These are phyloP conservation scores for Tagetes erecta DNA, from an alignment of 129 eudicot species.

Conservation along the genomic window DNA sequence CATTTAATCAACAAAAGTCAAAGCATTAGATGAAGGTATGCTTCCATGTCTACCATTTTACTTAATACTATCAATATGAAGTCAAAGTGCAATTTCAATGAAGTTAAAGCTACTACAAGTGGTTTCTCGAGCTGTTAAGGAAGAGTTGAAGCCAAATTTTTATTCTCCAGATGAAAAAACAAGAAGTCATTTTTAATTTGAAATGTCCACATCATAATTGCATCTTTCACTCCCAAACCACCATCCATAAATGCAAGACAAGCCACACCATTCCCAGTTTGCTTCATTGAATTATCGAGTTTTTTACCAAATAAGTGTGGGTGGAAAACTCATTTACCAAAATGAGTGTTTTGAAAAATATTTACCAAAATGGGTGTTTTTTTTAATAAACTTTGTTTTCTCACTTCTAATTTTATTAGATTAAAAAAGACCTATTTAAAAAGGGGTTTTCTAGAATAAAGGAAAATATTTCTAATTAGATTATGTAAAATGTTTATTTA, in stretches of 20 bases:
- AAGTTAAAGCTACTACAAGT: conserved; percentile 49
- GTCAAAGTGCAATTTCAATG: conserved; percentile 8
- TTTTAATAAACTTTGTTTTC: too few relatives aligned
- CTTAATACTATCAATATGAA: background rate
- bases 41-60: background rate
- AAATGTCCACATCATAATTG: conserved; percentile 33
- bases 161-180: conserved; percentile 38
- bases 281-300: conserved; percentile 35
- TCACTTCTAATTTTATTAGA: too few relatives aligned
- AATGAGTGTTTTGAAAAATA: too few relatives aligned
- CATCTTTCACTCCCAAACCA: background rate
- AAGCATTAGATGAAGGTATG: background rate
- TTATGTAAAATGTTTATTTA: too few relatives aligned
- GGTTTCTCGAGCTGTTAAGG: conserved; percentile 32
- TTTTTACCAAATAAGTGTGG: too few relatives aligned
- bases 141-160: conserved; percentile 46
- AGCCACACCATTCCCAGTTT: conserved; percentile 25
- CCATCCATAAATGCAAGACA: conserved; percentile 14
- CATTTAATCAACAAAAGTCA: background rate
- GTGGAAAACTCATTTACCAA: too few relatives aligned
- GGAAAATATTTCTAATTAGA: too few relatives aligned
- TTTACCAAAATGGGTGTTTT: too few relatives aligned
- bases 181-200: conserved; percentile 49
- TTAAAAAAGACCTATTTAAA: too few relatives aligned
- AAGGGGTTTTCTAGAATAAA: too few relatives aligned